A percentile compares a stretch with the other conserved stretches of the same genome.
phyloP scores from a whole-genome alignment of 2,329 filamentous ascomycete species.

The Penicillium sp. region DNA sequence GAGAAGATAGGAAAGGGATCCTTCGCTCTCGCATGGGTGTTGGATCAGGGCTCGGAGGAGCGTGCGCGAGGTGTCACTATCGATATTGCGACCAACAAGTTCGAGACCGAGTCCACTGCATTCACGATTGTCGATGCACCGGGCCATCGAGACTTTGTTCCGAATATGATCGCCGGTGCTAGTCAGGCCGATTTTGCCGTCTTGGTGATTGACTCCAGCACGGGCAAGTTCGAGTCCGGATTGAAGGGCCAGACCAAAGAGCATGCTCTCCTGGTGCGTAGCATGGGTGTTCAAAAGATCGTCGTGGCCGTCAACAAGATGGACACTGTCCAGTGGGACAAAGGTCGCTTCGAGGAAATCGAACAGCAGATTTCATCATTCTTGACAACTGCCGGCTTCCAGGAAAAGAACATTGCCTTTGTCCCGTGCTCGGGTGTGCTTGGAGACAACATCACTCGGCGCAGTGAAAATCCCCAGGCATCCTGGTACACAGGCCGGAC shows the following conservation, averaged over 20 bases:
- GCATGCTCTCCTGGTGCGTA: constrained; percentile 82
- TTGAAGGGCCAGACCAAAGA: constrained; percentile 91
- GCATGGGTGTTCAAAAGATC: constrained; percentile 81
- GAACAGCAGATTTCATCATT: constrained; percentile 77
- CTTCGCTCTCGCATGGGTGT: constrained; percentile 93
- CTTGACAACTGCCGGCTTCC: constrained; percentile 75
- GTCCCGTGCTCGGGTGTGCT: constrained; percentile 85
- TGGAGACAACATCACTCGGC: constrained; percentile 73
- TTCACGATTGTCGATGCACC: constrained; percentile 96
- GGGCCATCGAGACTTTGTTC: constrained; percentile 91
- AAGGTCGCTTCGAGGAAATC: constrained; percentile 80
- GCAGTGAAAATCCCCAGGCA: constrained; percentile 46
- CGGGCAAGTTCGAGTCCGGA: constrained; percentile 88
- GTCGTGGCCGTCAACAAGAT: constrained; percentile 95
- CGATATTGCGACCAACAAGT: constrained; percentile 91
- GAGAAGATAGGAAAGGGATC: constrained; percentile 90
- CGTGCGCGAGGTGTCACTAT: constrained; percentile 88
- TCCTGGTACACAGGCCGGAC: constrained; percentile 79
- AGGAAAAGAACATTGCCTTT: constrained; percentile 74
- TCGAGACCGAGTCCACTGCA: constrained; percentile 77
- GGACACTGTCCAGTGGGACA: constrained; percentile 77
- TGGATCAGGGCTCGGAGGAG: constrained; percentile 89
- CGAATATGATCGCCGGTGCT: constrained; percentile 97
- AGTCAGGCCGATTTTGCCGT: constrained; percentile 95
- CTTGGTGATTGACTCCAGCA: constrained; percentile 85